phyloP scores from a whole-genome alignment of 805 yeast species.

The Lachancea fermentati region DNA sequence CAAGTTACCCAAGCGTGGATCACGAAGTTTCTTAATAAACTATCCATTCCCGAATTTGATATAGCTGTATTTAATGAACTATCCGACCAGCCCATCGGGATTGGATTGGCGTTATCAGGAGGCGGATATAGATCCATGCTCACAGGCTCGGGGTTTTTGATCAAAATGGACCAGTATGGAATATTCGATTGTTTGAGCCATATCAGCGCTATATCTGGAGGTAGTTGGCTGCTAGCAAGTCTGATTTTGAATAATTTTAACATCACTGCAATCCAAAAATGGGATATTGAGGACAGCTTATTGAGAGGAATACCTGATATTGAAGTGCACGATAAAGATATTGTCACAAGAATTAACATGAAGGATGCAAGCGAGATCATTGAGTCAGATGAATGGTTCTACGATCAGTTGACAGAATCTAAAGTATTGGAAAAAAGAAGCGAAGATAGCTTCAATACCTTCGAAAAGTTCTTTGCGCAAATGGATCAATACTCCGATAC shows the following conservation, averaged over 20 bases:
- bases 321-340: slow-evolving; percentile 32
- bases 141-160: slow-evolving; percentile 30
- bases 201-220: slow-evolving; percentile 65
- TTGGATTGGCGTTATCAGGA: slow-evolving; percentile 35
- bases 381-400: slow-evolving; percentile 8
- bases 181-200: slow-evolving; percentile 50
- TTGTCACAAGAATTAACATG: slow-evolving; percentile 14
- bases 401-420: slow-evolving; percentile 3
- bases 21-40: slow-evolving; percentile 26
- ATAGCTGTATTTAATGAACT: slow-evolving; percentile 20
- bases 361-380: slow-evolving; percentile 17
- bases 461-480: slow-evolving; percentile 9
- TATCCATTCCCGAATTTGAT: slow-evolving; percentile 34
- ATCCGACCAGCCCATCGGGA: slow-evolving; percentile 24
- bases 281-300: slow-evolving; percentile 44
- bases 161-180: slow-evolving; percentile 33
- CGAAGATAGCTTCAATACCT: slow-evolving; percentile 7
- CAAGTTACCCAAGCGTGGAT: slow-evolving; percentile 30
- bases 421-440: slow-evolving; percentile 1
- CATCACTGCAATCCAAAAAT: slow-evolving; percentile 29
- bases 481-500: slow-evolving; percentile 18
- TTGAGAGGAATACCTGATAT: slow-evolving; percentile 55
- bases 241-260: slow-evolving; percentile 37
- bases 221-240: slow-evolving; percentile 62
- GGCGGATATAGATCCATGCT: slow-evolving; percentile 37